Evolutionary conservation across 495 filamentous ascomycete genomes (phyloP).

Genomic region (Lasiosphaeriaceae sp.): DNA sequence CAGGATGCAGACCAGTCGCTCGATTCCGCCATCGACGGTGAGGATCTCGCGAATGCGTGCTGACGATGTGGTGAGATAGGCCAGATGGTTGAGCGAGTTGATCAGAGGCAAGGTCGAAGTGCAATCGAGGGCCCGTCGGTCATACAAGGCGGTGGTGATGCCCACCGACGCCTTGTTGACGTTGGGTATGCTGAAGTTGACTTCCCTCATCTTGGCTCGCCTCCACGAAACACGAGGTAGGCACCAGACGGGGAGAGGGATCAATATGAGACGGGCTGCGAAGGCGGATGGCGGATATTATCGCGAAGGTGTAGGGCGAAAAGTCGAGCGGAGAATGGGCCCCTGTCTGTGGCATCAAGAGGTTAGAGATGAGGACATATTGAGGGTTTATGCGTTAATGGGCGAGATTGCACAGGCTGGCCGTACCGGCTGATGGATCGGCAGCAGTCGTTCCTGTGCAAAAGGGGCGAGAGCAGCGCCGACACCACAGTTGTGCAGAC

Average conservation of each 20-base stretch:
- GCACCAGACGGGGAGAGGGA: constrained; percentile 29
- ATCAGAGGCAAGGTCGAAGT: constrained; percentile 96
- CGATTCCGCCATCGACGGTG: constrained; percentile 96
- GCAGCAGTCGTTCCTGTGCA: background rate
- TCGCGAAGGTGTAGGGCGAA: constrained; percentile 1
- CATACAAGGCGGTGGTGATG: constrained; percentile 97
- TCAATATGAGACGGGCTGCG: background rate
- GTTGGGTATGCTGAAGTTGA: constrained; percentile 99
- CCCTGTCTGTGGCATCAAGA: constrained; percentile 10
- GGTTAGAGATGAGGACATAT: constrained; percentile 24
- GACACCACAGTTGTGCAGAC: background rate
- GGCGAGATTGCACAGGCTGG: constrained; percentile 1
- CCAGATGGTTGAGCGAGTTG: constrained; percentile 96
- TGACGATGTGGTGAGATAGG: constrained; percentile 97
- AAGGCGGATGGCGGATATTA: background rate
- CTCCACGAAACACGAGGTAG: constrained; percentile 26
- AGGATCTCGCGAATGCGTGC: constrained; percentile 96
- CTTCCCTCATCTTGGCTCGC: constrained; percentile 80
- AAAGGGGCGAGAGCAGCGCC: constrained; percentile 1
- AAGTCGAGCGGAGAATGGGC: background rate
- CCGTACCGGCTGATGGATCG: constrained; percentile 4
- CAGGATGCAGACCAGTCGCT: constrained; percentile 92
- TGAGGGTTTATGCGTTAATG: constrained; percentile 26
- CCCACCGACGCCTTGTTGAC: constrained; percentile 99
- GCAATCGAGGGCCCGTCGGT: constrained; percentile 94